These are phyloP conservation scores for Trifolium pratense DNA, from an alignment of 306 rosid genomes.

Conservation along the genomic window DNA sequence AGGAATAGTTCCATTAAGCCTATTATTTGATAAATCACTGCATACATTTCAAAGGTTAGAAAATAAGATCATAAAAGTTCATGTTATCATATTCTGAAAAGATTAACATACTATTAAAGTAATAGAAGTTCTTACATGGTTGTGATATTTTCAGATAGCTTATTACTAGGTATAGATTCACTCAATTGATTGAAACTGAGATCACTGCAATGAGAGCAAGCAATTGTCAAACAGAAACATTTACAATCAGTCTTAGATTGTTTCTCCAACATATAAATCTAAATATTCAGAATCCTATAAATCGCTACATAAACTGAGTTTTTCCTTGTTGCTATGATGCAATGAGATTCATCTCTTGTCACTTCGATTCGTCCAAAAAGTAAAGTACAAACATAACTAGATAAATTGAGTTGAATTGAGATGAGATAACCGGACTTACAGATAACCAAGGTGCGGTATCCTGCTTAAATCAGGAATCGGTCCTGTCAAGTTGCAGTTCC, in stretches of 20 bases:
- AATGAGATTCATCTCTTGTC: too few species aligned
- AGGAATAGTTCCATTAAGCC: slow-evolving; percentile 73
- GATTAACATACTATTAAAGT: slow-evolving; percentile 25
- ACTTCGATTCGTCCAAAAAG: too few species aligned
- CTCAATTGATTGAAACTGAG: slow-evolving; percentile 76
- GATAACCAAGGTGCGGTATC: slow-evolving; percentile 57
- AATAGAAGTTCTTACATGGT: slow-evolving; percentile 69
- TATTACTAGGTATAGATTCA: slow-evolving; percentile 69
- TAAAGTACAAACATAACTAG: too few species aligned
- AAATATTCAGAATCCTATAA: background rate
- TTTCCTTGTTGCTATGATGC: too few species aligned
- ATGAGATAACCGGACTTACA: slow-evolving; percentile 60
- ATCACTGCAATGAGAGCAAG: slow-evolving; percentile 62
- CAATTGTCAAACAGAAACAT: slow-evolving; percentile 36
- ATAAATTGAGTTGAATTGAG: background rate
- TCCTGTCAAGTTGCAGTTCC: slow-evolving; percentile 87
- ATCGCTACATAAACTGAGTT: background rate
- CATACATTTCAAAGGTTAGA: slow-evolving; percentile 24
- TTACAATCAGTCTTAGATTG: background rate
- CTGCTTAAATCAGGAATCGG: slow-evolving; percentile 79
- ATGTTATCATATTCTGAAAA: slow-evolving; percentile 19
- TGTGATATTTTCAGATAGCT: slow-evolving; percentile 70
- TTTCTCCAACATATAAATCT: too few species aligned
- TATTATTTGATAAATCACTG: slow-evolving; percentile 80
- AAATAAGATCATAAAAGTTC: slow-evolving; percentile 5